A percentile compares a stretch with the other conserved stretches of the same genome.
Conservation (phyloP, 2,329 filamentous ascomycete species). For the Geosmithia flava region DNA sequence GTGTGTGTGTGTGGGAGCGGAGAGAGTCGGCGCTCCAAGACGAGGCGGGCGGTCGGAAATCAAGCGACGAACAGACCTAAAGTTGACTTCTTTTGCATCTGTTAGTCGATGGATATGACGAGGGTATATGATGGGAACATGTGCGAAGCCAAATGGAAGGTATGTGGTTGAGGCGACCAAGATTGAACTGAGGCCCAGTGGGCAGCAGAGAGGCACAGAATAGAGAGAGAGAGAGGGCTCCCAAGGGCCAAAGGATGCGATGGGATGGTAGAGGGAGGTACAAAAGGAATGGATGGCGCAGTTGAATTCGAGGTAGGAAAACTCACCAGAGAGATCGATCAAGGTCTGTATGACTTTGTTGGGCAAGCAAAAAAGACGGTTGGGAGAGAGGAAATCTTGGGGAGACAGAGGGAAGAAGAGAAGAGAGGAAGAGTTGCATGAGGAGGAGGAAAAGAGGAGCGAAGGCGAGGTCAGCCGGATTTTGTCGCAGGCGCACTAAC, state of each 20-base stretch:
- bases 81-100: neutral
- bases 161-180: neutral
- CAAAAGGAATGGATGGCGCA: constrained; percentile 22
- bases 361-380: constrained; percentile 17
- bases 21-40: neutral
- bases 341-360: constrained; percentile 16
- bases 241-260: constrained; percentile 2
- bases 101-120: neutral
- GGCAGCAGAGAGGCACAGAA: too few species aligned
- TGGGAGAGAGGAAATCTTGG: constrained; percentile 18
- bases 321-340: constrained; percentile 24
- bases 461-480: constrained; percentile 23
- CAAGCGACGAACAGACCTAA: neutral
- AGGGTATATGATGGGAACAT: neutral
- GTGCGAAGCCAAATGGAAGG: neutral
- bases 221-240: neutral
- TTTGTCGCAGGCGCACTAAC: constrained; percentile 17
- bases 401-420: constrained; percentile 11
- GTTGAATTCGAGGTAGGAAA: constrained; percentile 14
- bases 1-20: neutral
- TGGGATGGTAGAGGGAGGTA: constrained; percentile 6
- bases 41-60: constrained; percentile 1
- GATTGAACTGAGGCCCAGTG: neutral
- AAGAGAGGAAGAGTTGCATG: constrained; percentile 13
- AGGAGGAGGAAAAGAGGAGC: constrained; percentile 27